Percentiles rank a stretch among this genome's conserved stretches.
Conservation (phyloP, 148 eudicot genomes). For the Pharnaceum exiguum region DNA sequence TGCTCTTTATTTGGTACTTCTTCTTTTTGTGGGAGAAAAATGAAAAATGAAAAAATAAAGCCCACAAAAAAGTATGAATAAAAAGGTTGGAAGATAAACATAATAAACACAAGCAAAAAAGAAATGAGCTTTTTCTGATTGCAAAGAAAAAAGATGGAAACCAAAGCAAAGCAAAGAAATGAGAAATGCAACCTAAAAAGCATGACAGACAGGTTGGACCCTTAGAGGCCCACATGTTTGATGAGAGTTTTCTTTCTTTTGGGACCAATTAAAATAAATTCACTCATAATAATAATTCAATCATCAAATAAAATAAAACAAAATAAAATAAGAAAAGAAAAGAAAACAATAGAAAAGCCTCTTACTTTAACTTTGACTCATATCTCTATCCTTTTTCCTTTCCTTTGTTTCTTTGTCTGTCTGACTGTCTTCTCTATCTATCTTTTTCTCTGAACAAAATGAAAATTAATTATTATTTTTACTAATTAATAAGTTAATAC, state of each 20-base stretch:
- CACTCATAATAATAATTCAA: too few relatives aligned
- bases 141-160: constrained; percentile 1
- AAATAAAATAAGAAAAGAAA: too few relatives aligned
- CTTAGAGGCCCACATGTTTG: constrained; percentile 48
- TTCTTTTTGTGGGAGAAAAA: background rate
- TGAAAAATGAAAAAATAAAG: background rate
- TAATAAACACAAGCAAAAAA: background rate
- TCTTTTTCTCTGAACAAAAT: too few relatives aligned
- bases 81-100: background rate
- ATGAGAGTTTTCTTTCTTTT: constrained; percentile 35
- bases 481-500: too few relatives aligned
- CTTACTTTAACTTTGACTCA: constrained; percentile 41
- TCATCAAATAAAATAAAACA: too few relatives aligned
- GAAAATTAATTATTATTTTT: too few relatives aligned
- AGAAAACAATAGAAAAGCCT: constrained; percentile 28
- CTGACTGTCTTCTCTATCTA: constrained; percentile 8
- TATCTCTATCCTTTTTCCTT: constrained; percentile 20
- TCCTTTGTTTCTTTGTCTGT: constrained; percentile 6
- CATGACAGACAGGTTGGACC: constrained; percentile 36
- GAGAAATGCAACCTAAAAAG: constrained; percentile 13
- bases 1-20: background rate
- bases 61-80: background rate
- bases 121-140: background rate
- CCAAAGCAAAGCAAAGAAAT: background rate
- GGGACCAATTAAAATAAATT: constrained; percentile 30